Percentiles rank a stretch among this genome's conserved stretches.
These are phyloP conservation scores for Neurospora sp. DNA, from an alignment of 495 filamentous ascomycete genomes.

Conservation along the genomic window DNA sequence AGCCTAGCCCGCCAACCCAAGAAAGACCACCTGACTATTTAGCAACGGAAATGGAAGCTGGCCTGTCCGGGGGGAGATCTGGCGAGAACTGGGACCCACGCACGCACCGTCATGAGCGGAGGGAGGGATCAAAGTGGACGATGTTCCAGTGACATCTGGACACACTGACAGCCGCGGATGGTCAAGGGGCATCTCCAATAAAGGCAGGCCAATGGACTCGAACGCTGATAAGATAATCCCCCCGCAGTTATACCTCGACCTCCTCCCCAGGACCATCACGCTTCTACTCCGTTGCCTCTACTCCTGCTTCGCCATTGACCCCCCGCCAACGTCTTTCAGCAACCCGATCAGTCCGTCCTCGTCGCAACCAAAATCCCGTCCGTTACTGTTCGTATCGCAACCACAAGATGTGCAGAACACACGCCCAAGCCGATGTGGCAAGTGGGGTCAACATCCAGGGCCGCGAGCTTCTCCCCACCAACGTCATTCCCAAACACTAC, in stretches of 20 bases:
- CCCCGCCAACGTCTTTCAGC: constrained; percentile 1
- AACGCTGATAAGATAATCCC: constrained; percentile 1
- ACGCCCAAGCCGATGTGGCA: constrained; percentile 30
- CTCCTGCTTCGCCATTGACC: constrained; percentile 6
- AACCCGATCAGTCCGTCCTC: constrained; percentile 10
- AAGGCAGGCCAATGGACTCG: neutral
- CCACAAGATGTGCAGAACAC: constrained; percentile 47
- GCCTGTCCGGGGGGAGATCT: neutral
- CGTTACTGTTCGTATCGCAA: constrained; percentile 44
- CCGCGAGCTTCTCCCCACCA: constrained; percentile 52
- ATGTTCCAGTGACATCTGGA: neutral
- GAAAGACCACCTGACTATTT: neutral
- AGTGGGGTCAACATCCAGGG: constrained; percentile 37
- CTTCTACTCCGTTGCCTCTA: constrained; percentile 9
- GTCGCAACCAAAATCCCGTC: constrained; percentile 16
- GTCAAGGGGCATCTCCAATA: neutral
- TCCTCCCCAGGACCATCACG: constrained; percentile 2
- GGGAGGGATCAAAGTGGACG: neutral
- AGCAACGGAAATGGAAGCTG: neutral
- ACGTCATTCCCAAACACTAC: constrained; percentile 59
- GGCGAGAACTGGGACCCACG: neutral
- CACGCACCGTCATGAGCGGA: neutral
- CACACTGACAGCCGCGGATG: neutral
- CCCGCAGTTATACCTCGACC: constrained; percentile 16
- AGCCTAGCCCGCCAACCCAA: neutral